Base-by-base conservation (phyloP, 805 yeast genomes). In the Lachancea lanzarotensis region DNA sequence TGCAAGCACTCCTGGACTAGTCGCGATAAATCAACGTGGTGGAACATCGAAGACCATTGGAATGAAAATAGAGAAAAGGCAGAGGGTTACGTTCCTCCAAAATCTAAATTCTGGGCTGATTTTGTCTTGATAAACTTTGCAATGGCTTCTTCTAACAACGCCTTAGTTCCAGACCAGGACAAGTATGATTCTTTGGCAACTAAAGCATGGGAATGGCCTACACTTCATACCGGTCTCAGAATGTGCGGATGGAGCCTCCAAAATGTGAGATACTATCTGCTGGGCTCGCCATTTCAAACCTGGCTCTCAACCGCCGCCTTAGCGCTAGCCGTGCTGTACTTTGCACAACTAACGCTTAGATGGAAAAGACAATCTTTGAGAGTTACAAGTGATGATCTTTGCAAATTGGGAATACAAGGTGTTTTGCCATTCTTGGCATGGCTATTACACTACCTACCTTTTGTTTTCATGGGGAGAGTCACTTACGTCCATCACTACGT, bases 401-500 rank as follows among this genome's bases (percentile, higher is more conserved):
- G 67, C 65, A 63, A 54, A 44, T 70, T 72, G 49, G 52, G 74
- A 13, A 69, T 78, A 67, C 84, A 85, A 33, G 96, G 95, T 44
- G 58, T 84, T 29, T 79, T 85, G 55, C 96, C 98, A 20, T 83
- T 90, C 69, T 59, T 86, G 35, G 95, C 96, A 10, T 91, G 97
- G 97, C 73, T 80, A 35, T 72, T 88, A 57, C 97, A 91, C 67
- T 91, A 73, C 66, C 60, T 85, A 57, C 98, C 98, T 29, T 91
- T 91, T 67, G 78, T 84, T 27, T 67, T 88, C 48, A 91, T 91
- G 98, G 89, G 95, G 11, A 84, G 98, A 72, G 97, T 93, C 46
- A 89, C 95, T 2, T 91, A 93, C 63, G 93, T 91, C 29, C 98
- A 91, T 68, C 98, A 91, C 65, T 91, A 91, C 66, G 78, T 89